These are phyloP conservation scores for Xylaria castorea DNA, from an alignment of 495 filamentous ascomycete genomes.

Conservation along the genomic window DNA sequence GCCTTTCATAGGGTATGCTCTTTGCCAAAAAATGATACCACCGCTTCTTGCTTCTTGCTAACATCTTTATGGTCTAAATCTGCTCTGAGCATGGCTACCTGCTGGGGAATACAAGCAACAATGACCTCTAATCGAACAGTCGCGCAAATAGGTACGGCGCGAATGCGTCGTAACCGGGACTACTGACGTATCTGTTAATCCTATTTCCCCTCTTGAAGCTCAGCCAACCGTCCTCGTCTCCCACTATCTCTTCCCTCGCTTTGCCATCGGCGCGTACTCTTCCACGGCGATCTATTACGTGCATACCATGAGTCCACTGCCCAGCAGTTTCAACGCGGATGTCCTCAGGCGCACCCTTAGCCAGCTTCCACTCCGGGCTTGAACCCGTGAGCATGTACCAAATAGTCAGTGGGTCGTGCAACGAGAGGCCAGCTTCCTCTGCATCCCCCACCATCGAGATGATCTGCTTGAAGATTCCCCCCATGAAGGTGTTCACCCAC, in stretches of 20 bases:
- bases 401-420: constrained; percentile 89
- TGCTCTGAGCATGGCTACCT: constrained; percentile 31
- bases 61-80: constrained; percentile 34
- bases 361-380: constrained; percentile 56
- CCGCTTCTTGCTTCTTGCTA: constrained; percentile 31
- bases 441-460: constrained; percentile 63
- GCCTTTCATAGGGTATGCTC: constrained; percentile 43
- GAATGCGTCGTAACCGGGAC: constrained; percentile 61
- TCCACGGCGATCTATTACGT: constrained; percentile 77
- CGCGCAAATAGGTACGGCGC: constrained; percentile 55
- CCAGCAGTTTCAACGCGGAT: constrained; percentile 86
- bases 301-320: constrained; percentile 95
- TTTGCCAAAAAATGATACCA: constrained; percentile 44
- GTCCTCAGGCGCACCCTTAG: constrained; percentile 63
- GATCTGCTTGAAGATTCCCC: constrained; percentile 77
- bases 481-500: constrained; percentile 82
- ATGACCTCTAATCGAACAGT: constrained; percentile 48
- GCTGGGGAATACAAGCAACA: constrained; percentile 13
- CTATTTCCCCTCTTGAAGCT: constrained; percentile 74
- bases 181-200: constrained; percentile 70
- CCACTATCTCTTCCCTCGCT: constrained; percentile 53
- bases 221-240: constrained; percentile 79
- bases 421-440: constrained; percentile 63
- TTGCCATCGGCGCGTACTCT: constrained; percentile 66
- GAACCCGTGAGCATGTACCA: constrained; percentile 79